Evolutionary conservation across 148 eudicot genomes (phyloP).

Genomic region (Pouteria glomerata): DNA sequence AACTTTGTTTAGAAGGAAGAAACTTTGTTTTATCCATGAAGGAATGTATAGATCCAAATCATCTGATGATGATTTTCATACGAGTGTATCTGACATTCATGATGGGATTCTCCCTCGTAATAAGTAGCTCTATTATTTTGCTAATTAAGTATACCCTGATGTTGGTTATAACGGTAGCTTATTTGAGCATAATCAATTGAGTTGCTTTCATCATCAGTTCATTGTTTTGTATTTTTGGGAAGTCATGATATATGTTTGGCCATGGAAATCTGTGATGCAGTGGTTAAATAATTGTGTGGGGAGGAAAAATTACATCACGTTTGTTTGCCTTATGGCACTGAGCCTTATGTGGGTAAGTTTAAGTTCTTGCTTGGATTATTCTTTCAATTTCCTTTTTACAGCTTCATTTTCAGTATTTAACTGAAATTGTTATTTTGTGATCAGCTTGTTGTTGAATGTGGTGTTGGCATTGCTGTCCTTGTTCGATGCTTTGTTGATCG

Average conservation of each 20-base stretch:
- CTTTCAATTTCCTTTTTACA: background rate
- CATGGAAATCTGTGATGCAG: constrained; percentile 42
- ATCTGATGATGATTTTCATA: background rate
- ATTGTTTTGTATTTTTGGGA: background rate
- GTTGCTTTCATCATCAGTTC: background rate
- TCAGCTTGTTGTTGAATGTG: constrained; percentile 79
- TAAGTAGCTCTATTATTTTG: background rate
- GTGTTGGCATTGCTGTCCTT: constrained; percentile 78
- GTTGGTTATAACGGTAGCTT: background rate
- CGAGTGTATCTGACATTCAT: background rate
- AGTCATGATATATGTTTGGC: background rate
- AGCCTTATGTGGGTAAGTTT: constrained; percentile 82
- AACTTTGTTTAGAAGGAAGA: too few species aligned
- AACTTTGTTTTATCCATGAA: constrained; percentile 1
- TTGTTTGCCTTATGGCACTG: constrained; percentile 81
- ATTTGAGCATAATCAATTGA: background rate
- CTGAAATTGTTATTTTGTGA: background rate
- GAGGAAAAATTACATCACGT: constrained; percentile 74
- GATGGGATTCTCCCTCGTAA: background rate
- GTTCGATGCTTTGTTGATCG: constrained; percentile 71
- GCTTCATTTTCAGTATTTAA: background rate
- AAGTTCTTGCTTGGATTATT: constrained; percentile 2
- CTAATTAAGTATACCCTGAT: background rate
- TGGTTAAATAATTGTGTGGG: constrained; percentile 98
- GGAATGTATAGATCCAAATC: background rate